These are phyloP conservation scores for Polytrichum commune DNA, from an alignment of 225 moss, liverwort and hornwort genomes.

Conservation along the genomic window DNA sequence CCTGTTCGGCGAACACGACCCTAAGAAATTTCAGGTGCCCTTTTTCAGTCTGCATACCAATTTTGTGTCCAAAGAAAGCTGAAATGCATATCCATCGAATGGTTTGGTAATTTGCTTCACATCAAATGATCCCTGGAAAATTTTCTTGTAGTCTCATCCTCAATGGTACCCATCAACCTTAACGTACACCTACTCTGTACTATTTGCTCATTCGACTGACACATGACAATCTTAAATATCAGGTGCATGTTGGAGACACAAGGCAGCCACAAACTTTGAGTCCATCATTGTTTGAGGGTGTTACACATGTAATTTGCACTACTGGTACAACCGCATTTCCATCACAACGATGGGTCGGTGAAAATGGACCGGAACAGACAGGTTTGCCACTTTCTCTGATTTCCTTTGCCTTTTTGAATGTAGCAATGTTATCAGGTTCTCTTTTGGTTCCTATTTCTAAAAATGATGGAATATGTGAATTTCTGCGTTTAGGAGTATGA, in stretches of 20 bases:
- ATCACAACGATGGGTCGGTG: conserved; percentile 79
- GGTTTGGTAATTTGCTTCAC: too few relatives aligned
- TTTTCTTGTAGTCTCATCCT: too few relatives aligned
- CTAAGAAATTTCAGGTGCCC: conserved; percentile 58
- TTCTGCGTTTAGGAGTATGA: too few relatives aligned
- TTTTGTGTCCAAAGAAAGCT: too few relatives aligned
- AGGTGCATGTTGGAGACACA: conserved; percentile 71
- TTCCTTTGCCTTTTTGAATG: neutral
- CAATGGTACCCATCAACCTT: too few relatives aligned
- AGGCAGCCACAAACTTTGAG: conserved; percentile 57
- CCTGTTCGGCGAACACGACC: conserved; percentile 67
- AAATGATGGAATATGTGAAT: too few relatives aligned
- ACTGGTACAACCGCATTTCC: conserved; percentile 98
- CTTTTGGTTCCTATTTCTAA: too few relatives aligned
- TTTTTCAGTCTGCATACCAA: neutral
- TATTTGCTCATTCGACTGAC: neutral
- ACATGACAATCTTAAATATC: neutral
- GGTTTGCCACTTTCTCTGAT: conserved; percentile 21
- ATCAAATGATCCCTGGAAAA: too few relatives aligned
- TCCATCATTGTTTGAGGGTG: conserved; percentile 61
- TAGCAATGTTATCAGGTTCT: neutral
- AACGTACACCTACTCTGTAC: too few relatives aligned
- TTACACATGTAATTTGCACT: conserved; percentile 87
- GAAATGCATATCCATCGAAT: too few relatives aligned
- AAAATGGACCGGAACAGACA: conserved; percentile 88